Base-by-base conservation (phyloP, 148 eudicot species). In the Suaeda aralocaspica region DNA sequence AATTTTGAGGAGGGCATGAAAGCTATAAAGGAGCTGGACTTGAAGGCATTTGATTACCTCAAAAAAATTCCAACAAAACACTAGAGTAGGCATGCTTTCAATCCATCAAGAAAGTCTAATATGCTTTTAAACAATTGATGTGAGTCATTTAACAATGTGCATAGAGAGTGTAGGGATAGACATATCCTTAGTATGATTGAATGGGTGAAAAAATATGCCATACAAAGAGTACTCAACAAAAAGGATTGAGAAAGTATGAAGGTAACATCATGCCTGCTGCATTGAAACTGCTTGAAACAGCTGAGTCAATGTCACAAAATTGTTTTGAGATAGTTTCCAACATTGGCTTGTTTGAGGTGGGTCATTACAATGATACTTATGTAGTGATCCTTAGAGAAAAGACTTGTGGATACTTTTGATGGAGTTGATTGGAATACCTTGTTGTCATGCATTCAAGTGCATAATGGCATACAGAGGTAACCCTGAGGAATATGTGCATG, bases 391-490 rank as follows among this genome's bases (percentile, higher is more conserved):
- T 67, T 24, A 24, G 2, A 1, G 8, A 30, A 21, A 50, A 26
- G 28, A 49, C 15, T 13, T 67, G 29, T 31, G 39, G 25, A 0
- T 67, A 59, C 15, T 49, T 8, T 1, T 30, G 15, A 11, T 67
- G 70, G 70, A 44, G 30, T 18, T 67, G 16, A 49, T 9, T 18
- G 19, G 70, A 0, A 33, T 67, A 16, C 70, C 70, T 18, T 67
- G 70, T 50, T n/a, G 42, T 3, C 70, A 67, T 50, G 70, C 45
- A 6, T 50, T 19, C 18, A 22, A 9, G 24, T 67, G 70, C 59
- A 50, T 67, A 9, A 22, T 21, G 13, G 29, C n/a, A 2, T 9
- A 49, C 10, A 67, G 59, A 31, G 2, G 28, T 0, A 16, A 30
- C 19, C 18, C 44, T 3, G 8, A 18, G 5, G 70, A 67, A 1